Evolutionary conservation across 768 basidiomycete species (phyloP).

Genomic region (Inosperma sp.): DNA sequence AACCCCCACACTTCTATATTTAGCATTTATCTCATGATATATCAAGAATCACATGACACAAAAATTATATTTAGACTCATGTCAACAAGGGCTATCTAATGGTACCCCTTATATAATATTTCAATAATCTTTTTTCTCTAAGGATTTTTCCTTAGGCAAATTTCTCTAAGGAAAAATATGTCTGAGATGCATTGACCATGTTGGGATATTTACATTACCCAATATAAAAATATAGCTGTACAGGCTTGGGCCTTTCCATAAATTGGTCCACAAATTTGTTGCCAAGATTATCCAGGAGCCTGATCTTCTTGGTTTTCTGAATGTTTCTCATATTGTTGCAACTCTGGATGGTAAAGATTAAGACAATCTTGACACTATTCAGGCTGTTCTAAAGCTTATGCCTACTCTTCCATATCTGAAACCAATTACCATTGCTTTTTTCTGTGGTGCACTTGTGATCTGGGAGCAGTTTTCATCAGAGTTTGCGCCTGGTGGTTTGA

Average conservation of each 20-base stretch:
- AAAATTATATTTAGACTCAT: too few species aligned
- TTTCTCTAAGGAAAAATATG: too few species aligned
- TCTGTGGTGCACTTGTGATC: conserved; percentile 11
- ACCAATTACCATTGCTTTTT: neutral
- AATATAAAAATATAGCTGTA: too few species aligned
- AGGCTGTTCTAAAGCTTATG: neutral
- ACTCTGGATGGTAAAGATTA: conserved; percentile 9
- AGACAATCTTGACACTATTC: neutral
- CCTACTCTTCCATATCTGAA: conserved; percentile 2
- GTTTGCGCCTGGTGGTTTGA: conserved; percentile 24
- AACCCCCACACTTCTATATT: too few species aligned
- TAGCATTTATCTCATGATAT: too few species aligned
- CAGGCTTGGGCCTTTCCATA: conserved; percentile 27
- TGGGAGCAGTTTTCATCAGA: conserved; percentile 25
- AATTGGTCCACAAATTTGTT: conserved; percentile 14
- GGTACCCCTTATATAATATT: too few species aligned
- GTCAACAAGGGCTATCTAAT: too few species aligned
- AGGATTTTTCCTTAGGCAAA: too few species aligned
- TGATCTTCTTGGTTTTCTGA: conserved; percentile 6
- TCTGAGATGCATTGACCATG: too few species aligned
- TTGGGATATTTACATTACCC: too few species aligned
- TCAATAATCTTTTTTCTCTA: too few species aligned
- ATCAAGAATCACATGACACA: too few species aligned
- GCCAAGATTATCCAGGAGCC: conserved; percentile 17
- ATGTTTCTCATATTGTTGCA: conserved; percentile 1